Conservation (phyloP, 306 rosid species). For the Quercus suber region DNA sequence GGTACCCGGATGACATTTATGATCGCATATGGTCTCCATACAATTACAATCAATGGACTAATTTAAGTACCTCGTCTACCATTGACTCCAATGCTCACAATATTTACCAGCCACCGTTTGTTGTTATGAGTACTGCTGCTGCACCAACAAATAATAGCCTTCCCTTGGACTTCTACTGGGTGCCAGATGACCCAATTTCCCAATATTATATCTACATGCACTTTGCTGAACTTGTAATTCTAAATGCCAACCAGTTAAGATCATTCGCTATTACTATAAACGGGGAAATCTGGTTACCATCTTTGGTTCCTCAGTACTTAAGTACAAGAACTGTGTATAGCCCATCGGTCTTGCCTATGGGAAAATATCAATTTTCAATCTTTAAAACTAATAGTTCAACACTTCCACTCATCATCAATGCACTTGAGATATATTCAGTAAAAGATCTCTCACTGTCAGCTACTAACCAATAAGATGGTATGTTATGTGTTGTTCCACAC, state of each 20-base stretch:
- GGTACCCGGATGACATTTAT: constrained; percentile 33
- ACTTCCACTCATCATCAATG: constrained; percentile 34
- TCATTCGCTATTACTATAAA: constrained; percentile 37
- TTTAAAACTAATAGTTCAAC: constrained; percentile 26
- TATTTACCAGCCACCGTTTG: not conserved
- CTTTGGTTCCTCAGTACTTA: constrained; percentile 23
- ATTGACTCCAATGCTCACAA: not conserved
- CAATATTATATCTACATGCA: constrained; percentile 17
- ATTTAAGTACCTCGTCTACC: constrained; percentile 5
- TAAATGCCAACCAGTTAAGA: constrained; percentile 31
- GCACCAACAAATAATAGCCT: not conserved
- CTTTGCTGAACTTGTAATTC: not conserved
- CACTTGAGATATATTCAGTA: constrained; percentile 26
- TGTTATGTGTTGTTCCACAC: too few species aligned
- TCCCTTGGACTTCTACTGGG: not conserved
- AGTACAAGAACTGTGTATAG: not conserved
- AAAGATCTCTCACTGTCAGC: constrained; percentile 25
- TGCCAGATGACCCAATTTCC: not conserved
- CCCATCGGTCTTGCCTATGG: not conserved
- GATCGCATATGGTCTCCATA: constrained; percentile 47
- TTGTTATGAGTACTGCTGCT: constrained; percentile 38
- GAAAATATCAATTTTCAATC: constrained; percentile 19
- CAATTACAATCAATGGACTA: not conserved
- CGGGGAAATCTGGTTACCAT: constrained; percentile 17
- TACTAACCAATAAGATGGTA: constrained; percentile 48